These are phyloP conservation scores for Termitomyces sp. DNA, from an alignment of 768 basidiomycete genomes.

Conservation along the genomic window DNA sequence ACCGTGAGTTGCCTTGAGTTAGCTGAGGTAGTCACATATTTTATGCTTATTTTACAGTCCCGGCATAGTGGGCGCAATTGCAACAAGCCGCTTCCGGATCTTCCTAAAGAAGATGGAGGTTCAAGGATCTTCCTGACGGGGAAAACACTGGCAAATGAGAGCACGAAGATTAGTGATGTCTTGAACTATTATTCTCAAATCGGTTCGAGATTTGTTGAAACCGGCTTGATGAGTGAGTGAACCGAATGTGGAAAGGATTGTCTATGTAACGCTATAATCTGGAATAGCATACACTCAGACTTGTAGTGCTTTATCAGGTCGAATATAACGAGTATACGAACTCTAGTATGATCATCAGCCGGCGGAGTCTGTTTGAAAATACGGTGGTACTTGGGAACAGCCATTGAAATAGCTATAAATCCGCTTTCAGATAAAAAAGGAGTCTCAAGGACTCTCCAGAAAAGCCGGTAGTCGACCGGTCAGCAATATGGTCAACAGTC, in stretches of 20 bases:
- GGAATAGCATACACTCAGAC: no score
- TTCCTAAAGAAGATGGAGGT: neutral
- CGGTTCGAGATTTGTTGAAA: constrained; percentile 1
- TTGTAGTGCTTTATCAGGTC: neutral
- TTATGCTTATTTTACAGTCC: neutral
- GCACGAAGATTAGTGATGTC: neutral
- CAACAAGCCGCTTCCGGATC: neutral
- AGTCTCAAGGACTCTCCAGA: no score
- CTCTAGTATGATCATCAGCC: neutral
- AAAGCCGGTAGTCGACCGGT: no score
- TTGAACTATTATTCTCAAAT: neutral
- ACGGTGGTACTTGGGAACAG: neutral
- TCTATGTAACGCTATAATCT: neutral
- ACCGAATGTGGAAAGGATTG: neutral
- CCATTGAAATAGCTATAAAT: neutral
- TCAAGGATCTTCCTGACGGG: neutral
- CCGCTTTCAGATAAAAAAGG: neutral
- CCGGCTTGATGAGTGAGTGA: neutral
- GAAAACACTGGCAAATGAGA: neutral
- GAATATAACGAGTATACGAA: neutral
- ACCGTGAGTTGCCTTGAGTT: neutral
- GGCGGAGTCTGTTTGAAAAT: neutral
- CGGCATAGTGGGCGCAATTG: neutral
- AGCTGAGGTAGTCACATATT: neutral
- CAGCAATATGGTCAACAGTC: neutral